phyloP scores from a whole-genome alignment of 2,329 filamentous ascomycete genomes.

The Purpureocillium takamizusanense region DNA sequence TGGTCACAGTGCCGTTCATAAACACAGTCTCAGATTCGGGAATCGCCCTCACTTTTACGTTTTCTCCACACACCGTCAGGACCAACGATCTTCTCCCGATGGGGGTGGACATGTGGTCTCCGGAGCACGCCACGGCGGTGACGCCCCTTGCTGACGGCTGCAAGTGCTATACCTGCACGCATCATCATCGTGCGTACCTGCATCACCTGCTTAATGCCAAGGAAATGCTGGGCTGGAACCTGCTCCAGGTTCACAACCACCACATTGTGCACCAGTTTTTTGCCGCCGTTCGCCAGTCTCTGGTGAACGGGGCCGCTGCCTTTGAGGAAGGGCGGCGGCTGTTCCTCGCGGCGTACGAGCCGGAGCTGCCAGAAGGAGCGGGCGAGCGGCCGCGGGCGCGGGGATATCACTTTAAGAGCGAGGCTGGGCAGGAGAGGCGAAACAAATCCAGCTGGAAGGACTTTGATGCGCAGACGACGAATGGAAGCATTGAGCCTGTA shows the following conservation, averaged over 20 bases:
- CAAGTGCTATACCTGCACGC: slow-evolving; percentile 72
- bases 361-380: slow-evolving; percentile 61
- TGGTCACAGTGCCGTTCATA: slow-evolving; percentile 71
- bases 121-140: slow-evolving; percentile 51
- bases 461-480: slow-evolving; percentile 22
- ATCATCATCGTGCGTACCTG: slow-evolving; percentile 79
- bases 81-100: slow-evolving; percentile 35
- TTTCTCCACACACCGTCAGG: slow-evolving; percentile 38
- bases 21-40: slow-evolving; percentile 71
- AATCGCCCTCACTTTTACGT: slow-evolving; percentile 71
- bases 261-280: slow-evolving; percentile 67
- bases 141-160: slow-evolving; percentile 56
- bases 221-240: slow-evolving; percentile 93
- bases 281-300: slow-evolving; percentile 53
- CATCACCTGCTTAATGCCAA: slow-evolving; percentile 82
- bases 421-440: slow-evolving; percentile 55
- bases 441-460: slow-evolving; percentile 61
- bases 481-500: neutral
- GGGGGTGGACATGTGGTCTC: slow-evolving; percentile 70
- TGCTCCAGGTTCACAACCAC: slow-evolving; percentile 90
- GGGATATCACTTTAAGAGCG: slow-evolving; percentile 73
- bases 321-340: slow-evolving; percentile 46
- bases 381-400: slow-evolving; percentile 71
- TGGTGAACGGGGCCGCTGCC: slow-evolving; percentile 41
- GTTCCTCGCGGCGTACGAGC: slow-evolving; percentile 52